Base-by-base conservation (phyloP, 2,329 filamentous ascomycete genomes). In the Trichoderma atroviride region DNA sequence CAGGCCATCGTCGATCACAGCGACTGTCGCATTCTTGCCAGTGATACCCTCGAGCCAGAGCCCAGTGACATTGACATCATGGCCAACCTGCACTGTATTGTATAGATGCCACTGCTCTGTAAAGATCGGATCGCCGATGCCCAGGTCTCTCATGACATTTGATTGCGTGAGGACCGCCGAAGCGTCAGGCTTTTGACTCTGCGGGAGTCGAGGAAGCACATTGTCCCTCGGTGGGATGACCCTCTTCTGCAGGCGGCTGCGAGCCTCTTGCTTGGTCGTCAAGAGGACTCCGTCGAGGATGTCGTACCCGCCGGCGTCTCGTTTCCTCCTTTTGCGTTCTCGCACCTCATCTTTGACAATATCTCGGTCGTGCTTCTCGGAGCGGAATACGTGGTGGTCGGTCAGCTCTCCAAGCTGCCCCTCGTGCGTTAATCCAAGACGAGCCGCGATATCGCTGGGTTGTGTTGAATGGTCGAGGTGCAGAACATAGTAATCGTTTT, bases 1-100 rank as follows among this genome's bases (percentile, higher is more conserved):
- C 73, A 99, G 81, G 0, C 96, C 96, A 80, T 99, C 96, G 76
- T 99, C 96, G 4, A 99, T 92, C 74, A 99, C 96, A 67, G 95
- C 95, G 2, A 97, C 93, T 1, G 93, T 97, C 22, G 92, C 87
- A 71, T 95, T 95, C 75, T 93, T 88, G 66, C 96, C 96, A 0
- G 95, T 98, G 69, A 97, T 90, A 5, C 94, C 95, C 74, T 96
- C 89, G 74, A 93, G 78, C 96, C 96, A 99, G 6, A 98, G 86
- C 14, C 90, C 93, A 0, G 94, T 97, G n/a, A 98, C 94, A 76
- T 99, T 99, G 76, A 99, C 87, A 78, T 99, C 96, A 80, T 98
- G 92, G 6, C 94, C 95, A 0, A 89, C 78, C 74, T 97, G 89
- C 6, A 91, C 78, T 0, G 91, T 85, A 78, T 99, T 99, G 83